phyloP scores from a whole-genome alignment of 2,329 filamentous ascomycete species.

The Diaporthe nobilis region DNA sequence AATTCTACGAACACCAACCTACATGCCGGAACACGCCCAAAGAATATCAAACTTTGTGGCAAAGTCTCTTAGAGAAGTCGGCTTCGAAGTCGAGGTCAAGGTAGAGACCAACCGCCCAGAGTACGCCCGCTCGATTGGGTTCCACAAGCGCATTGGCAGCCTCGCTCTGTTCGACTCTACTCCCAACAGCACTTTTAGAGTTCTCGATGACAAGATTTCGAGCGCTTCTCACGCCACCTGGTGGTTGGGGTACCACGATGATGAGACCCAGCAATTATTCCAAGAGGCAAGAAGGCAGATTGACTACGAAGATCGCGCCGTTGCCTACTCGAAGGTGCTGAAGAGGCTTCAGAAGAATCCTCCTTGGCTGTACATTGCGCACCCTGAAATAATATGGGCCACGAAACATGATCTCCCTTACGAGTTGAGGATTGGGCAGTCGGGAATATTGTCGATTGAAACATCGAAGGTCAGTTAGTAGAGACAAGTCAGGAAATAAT shows the following conservation, averaged over 20 bases:
- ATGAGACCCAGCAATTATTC: neutral
- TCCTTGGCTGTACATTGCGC: neutral
- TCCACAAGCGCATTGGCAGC: neutral
- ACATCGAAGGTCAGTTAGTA: neutral
- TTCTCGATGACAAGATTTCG: neutral
- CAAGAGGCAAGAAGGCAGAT: neutral
- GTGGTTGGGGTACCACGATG: neutral
- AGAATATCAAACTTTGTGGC: neutral
- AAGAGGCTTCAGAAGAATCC: neutral
- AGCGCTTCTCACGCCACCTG: neutral
- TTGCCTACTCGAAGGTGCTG: neutral
- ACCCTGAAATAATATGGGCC: neutral
- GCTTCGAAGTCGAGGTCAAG: neutral
- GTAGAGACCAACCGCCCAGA: constrained; percentile 1
- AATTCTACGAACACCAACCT: neutral
- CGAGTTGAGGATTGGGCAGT: neutral
- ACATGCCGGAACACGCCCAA: neutral
- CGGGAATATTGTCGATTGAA: neutral
- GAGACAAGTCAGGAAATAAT: no score
- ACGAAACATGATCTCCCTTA: neutral
- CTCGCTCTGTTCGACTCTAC: neutral
- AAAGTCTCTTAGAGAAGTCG: neutral
- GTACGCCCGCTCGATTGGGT: neutral
- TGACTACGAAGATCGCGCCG: neutral
- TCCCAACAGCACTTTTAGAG: neutral